A percentile compares a stretch with the other conserved stretches of the same genome.
Evolutionary conservation across 805 yeast species (phyloP).

Genomic region (Ogataea nonfermentans): DNA sequence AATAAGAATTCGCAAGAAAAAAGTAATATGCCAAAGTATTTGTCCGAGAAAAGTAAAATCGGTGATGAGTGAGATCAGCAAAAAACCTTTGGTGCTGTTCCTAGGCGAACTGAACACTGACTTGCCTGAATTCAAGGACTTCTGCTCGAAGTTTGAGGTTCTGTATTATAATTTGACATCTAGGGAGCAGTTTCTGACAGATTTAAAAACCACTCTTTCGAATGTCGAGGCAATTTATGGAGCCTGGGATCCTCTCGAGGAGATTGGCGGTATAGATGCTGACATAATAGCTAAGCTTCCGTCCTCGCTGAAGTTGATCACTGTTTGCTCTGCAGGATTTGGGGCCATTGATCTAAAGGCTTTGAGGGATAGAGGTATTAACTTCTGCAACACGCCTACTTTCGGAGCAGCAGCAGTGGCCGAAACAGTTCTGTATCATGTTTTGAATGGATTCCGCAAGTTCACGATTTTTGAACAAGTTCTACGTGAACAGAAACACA

Average conservation of each 20-base stretch:
- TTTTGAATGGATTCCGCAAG: conserved; percentile 60
- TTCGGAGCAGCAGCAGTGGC: conserved; percentile 68
- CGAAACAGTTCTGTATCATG: conserved; percentile 60
- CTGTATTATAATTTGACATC: conserved; percentile 41
- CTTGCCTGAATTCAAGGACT: conserved; percentile 45
- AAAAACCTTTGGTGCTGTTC: conserved; percentile 38
- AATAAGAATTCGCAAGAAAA: conserved; percentile 10
- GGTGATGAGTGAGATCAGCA: neutral
- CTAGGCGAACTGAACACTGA: conserved; percentile 49
- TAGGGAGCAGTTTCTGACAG: conserved; percentile 38
- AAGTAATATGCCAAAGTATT: neutral
- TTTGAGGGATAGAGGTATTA: conserved; percentile 40
- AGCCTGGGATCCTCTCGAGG: conserved; percentile 48
- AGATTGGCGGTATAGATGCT: conserved; percentile 45
- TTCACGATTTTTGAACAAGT: conserved; percentile 46
- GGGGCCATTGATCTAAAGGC: conserved; percentile 42
- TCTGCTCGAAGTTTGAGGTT: conserved; percentile 41
- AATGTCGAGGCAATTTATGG: conserved; percentile 49
- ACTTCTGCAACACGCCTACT: conserved; percentile 60
- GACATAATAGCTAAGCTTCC: conserved; percentile 44
- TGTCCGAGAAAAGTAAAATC: neutral
- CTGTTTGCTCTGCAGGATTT: conserved; percentile 56
- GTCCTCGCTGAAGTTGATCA: conserved; percentile 40
- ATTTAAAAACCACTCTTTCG: conserved; percentile 37
- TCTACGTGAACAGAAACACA: conserved; percentile 40